phyloP scores from a whole-genome alignment of 371 early-diverging fungal genomes.

The Entomophthora muscae region DNA sequence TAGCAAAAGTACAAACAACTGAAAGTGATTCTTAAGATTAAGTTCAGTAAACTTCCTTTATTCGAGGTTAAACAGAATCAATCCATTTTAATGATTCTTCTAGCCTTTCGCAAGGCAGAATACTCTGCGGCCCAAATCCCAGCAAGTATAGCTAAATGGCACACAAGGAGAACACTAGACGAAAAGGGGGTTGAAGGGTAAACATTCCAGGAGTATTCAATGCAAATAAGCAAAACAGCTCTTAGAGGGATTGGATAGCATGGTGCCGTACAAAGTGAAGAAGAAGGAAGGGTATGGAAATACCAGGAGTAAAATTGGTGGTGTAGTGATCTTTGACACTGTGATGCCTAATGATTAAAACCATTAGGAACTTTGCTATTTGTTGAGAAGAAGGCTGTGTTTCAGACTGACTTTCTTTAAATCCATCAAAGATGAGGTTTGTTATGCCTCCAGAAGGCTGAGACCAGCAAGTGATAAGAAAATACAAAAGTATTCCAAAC shows the following conservation, averaged over 20 bases:
- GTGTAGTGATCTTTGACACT: constrained; percentile 75
- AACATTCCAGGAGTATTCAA: constrained; percentile 63
- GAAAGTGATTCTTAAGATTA: too few species aligned
- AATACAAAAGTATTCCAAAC: constrained; percentile 30
- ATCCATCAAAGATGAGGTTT: not conserved
- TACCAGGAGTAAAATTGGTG: constrained; percentile 96
- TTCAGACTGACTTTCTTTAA: not conserved
- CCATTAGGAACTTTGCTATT: constrained; percentile 50
- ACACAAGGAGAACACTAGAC: constrained; percentile 25
- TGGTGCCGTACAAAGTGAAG: constrained; percentile 31
- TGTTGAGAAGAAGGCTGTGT: constrained; percentile 48
- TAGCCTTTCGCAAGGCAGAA: not conserved
- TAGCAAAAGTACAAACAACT: too few species aligned
- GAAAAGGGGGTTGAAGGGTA: constrained; percentile 44
- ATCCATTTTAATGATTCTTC: not conserved
- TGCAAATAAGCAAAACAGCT: constrained; percentile 4
- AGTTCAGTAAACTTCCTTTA: too few species aligned
- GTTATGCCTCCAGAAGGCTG: constrained; percentile 15
- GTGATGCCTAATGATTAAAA: constrained; percentile 64
- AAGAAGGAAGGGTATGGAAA: constrained; percentile 59
- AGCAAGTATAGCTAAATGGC: constrained; percentile 24
- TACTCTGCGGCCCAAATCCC: constrained; percentile 5
- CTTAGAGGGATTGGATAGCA: constrained; percentile 7
- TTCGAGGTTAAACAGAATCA: too few species aligned
- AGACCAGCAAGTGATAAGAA: constrained; percentile 33